A percentile compares a stretch with the other conserved stretches of the same genome.
These are phyloP conservation scores for Mycena vitilis DNA, from an alignment of 768 basidiomycete species.

Conservation along the genomic window DNA sequence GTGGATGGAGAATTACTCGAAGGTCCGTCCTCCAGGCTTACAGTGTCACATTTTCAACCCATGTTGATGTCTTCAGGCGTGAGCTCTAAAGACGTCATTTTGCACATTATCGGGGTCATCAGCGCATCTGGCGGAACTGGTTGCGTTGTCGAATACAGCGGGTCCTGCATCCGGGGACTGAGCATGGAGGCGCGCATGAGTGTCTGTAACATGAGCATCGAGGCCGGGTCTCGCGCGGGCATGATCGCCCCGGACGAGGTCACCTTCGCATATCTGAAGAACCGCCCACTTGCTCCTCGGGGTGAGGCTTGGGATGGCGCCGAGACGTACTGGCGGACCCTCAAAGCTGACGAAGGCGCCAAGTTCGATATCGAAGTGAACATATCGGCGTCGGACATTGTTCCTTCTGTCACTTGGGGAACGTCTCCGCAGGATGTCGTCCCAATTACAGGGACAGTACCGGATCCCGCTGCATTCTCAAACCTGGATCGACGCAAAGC, in stretches of 20 bases:
- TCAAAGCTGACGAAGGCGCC: conserved; percentile 83
- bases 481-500: conserved; percentile 74
- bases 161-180: conserved; percentile 84
- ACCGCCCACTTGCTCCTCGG: conserved; percentile 84
- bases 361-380: conserved; percentile 85
- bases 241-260: conserved; percentile 93
- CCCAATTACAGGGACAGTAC: conserved; percentile 83
- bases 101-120: conserved; percentile 90
- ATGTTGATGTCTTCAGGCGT: conserved; percentile 53
- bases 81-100: conserved; percentile 88
- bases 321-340: conserved; percentile 83
- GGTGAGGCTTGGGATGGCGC: conserved; percentile 88
- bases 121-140: conserved; percentile 93
- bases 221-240: conserved; percentile 91
- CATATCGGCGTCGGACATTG: conserved; percentile 84
- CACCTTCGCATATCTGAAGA: conserved; percentile 86
- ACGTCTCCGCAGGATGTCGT: conserved; percentile 92
- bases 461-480: conserved; percentile 74
- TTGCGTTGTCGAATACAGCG: conserved; percentile 89
- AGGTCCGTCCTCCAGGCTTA: conserved; percentile 40
- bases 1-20: conserved; percentile 84
- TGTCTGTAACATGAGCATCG: conserved; percentile 95
- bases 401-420: conserved; percentile 93
- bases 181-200: conserved; percentile 94
- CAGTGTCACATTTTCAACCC: too few relatives aligned